A percentile compares a stretch with the other conserved stretches of the same genome.
phyloP scores from a whole-genome alignment of 495 filamentous ascomycete species.

The Penicillium diatomitis region DNA sequence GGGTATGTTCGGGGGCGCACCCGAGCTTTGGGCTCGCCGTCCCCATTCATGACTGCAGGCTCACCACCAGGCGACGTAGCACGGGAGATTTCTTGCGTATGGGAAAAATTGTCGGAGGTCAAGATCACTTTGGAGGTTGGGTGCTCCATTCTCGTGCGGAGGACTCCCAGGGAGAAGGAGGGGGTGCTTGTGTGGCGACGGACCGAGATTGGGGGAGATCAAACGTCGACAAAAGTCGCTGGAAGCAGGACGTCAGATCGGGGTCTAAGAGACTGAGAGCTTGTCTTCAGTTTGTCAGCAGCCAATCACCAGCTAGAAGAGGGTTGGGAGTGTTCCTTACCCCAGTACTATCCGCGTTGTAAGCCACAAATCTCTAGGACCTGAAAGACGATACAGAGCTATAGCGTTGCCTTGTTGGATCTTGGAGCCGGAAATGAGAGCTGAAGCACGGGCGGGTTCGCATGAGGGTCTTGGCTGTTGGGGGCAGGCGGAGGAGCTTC shows the following conservation, averaged over 20 bases:
- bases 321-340: no score
- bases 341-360: no score
- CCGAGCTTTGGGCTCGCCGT: slow-evolving; percentile 49
- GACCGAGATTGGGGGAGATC: slow-evolving; percentile 15
- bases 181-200: slow-evolving; percentile 6
- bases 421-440: slow-evolving; percentile 18
- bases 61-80: slow-evolving; percentile 60
- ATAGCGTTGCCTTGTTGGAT: not conserved
- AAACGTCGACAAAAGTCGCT: slow-evolving; percentile 4
- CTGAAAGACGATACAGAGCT: no score
- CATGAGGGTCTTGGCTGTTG: slow-evolving; percentile 16
- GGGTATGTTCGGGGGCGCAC: slow-evolving; percentile 85
- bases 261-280: slow-evolving; percentile 14
- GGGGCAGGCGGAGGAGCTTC: not conserved
- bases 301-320: no score
- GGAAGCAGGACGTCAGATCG: slow-evolving; percentile 19
- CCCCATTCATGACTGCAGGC: slow-evolving; percentile 43
- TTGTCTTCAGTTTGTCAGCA: no score
- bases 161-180: not conserved
- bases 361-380: no score
- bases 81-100: slow-evolving; percentile 47
- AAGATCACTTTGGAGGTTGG: slow-evolving; percentile 30
- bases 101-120: slow-evolving; percentile 38
- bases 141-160: slow-evolving; percentile 31
- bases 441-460: slow-evolving; percentile 23